phyloP scores from a whole-genome alignment of 306 rosid species.

The Cicer yamashitae region DNA sequence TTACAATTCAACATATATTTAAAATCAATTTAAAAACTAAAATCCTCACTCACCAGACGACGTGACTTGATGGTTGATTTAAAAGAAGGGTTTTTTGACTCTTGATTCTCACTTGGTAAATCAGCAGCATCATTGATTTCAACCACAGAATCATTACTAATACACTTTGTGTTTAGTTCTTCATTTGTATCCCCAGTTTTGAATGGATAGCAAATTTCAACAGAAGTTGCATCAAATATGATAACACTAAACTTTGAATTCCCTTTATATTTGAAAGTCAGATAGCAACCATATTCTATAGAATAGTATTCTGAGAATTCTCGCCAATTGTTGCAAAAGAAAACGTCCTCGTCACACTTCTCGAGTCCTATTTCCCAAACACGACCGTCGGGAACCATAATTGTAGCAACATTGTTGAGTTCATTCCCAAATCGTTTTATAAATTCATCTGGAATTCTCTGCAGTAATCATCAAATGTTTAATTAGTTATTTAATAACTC shows the following conservation, averaged over 20 bases:
- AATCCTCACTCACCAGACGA: slow-evolving; percentile 41
- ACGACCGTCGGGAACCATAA: slow-evolving; percentile 32
- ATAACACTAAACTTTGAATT: slow-evolving; percentile 42
- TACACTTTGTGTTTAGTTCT: not conserved
- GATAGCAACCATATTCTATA: slow-evolving; percentile 24
- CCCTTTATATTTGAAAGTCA: slow-evolving; percentile 40
- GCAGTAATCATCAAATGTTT: not conserved
- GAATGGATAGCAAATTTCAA: slow-evolving; percentile 44
- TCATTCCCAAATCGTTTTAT: slow-evolving; percentile 42
- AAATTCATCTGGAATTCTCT: slow-evolving; percentile 44
- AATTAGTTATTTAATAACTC: too few species aligned
- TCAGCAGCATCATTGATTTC: not conserved
- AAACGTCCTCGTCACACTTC: slow-evolving; percentile 12
- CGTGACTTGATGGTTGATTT: not conserved
- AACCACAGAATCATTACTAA: not conserved
- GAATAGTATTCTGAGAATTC: slow-evolving; percentile 36
- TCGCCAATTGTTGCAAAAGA: slow-evolving; percentile 34
- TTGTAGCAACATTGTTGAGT: slow-evolving; percentile 24
- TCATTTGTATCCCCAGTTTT: not conserved
- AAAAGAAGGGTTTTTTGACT: too few species aligned
- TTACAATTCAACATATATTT: too few species aligned
- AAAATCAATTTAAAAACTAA: not conserved
- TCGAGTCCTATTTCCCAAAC: slow-evolving; percentile 34
- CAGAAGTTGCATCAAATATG: slow-evolving; percentile 38
- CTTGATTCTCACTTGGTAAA: too few species aligned